Conservation (phyloP, 495 filamentous ascomycete genomes). For the Lasiosphaeris hirsuta region DNA sequence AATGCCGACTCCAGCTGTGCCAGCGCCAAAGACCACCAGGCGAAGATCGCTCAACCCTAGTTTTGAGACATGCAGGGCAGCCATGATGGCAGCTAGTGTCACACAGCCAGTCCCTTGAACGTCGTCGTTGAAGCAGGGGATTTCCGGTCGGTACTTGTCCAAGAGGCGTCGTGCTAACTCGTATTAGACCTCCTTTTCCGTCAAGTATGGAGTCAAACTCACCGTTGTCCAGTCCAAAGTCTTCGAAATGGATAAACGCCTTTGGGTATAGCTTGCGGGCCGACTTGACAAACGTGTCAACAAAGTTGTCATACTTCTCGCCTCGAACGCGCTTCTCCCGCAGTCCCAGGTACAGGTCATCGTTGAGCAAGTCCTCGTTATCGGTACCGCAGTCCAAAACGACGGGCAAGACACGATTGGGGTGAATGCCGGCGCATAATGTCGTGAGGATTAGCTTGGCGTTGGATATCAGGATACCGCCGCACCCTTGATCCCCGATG, state of each 20-base stretch:
- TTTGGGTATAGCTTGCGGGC: slow-evolving; percentile 68
- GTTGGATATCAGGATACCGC: slow-evolving; percentile 78
- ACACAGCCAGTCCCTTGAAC: slow-evolving; percentile 89
- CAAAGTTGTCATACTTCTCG: slow-evolving; percentile 73
- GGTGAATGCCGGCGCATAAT: slow-evolving; percentile 80
- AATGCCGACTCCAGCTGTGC: slow-evolving; percentile 85
- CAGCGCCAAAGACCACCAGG: slow-evolving; percentile 74
- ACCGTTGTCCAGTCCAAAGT: slow-evolving; percentile 57
- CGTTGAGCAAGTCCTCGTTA: slow-evolving; percentile 72
- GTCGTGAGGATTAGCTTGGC: slow-evolving; percentile 83
- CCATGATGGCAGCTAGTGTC: slow-evolving; percentile 76
- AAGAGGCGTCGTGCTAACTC: slow-evolving; percentile 58
- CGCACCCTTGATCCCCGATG: slow-evolving; percentile 89
- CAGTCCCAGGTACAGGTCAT: slow-evolving; percentile 78
- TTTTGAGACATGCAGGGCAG: slow-evolving; percentile 65
- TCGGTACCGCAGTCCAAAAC: slow-evolving; percentile 87
- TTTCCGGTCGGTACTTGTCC: slow-evolving; percentile 64
- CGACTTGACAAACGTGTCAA: slow-evolving; percentile 67
- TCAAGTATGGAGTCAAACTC: not conserved
- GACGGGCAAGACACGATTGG: slow-evolving; percentile 73
- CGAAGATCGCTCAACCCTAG: slow-evolving; percentile 63
- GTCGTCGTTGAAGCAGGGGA: slow-evolving; percentile 90
- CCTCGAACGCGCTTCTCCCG: slow-evolving; percentile 62
- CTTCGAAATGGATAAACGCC: slow-evolving; percentile 81
- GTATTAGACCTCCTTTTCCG: not conserved